Percentiles rank a stretch among this genome's conserved stretches.
phyloP scores from a whole-genome alignment of 116 monocot genomes.

The Trichopus zeylanicus region DNA sequence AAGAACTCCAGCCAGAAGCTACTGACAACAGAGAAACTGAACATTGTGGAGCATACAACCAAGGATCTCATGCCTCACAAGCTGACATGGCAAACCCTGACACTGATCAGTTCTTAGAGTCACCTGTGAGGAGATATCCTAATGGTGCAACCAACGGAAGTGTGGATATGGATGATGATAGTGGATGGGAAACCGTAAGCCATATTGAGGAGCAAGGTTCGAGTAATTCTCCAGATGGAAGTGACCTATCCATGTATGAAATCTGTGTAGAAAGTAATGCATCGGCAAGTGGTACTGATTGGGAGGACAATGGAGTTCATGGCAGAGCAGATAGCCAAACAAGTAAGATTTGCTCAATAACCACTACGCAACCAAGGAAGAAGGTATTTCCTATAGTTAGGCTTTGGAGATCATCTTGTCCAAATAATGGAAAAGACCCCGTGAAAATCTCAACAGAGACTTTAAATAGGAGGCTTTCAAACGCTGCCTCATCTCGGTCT shows the following conservation, averaged over 20 bases:
- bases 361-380: slow-evolving; percentile 47
- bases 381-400: slow-evolving; percentile 47
- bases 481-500: slow-evolving; percentile 40
- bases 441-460: slow-evolving; percentile 37
- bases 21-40: slow-evolving; percentile 47
- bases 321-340: slow-evolving; percentile 37
- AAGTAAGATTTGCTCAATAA: slow-evolving; percentile 51
- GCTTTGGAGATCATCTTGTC: slow-evolving; percentile 57
- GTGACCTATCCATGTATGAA: slow-evolving; percentile 59
- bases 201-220: slow-evolving; percentile 55
- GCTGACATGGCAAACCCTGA: slow-evolving; percentile 41
- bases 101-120: slow-evolving; percentile 28
- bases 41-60: slow-evolving; percentile 34
- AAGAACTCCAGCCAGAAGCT: slow-evolving; percentile 62
- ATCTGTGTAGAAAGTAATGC: slow-evolving; percentile 47
- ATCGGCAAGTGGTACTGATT: slow-evolving; percentile 55
- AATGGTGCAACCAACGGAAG: slow-evolving; percentile 20
- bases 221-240: slow-evolving; percentile 62
- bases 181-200: slow-evolving; percentile 72
- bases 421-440: slow-evolving; percentile 24
- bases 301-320: slow-evolving; percentile 40
- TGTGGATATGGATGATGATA: slow-evolving; percentile 48
- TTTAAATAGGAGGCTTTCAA: slow-evolving; percentile 42
- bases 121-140: slow-evolving; percentile 7
- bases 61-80: slow-evolving; percentile 31